Base-by-base conservation (phyloP, 768 basidiomycete species). In the Coprinopsis cinerea region DNA sequence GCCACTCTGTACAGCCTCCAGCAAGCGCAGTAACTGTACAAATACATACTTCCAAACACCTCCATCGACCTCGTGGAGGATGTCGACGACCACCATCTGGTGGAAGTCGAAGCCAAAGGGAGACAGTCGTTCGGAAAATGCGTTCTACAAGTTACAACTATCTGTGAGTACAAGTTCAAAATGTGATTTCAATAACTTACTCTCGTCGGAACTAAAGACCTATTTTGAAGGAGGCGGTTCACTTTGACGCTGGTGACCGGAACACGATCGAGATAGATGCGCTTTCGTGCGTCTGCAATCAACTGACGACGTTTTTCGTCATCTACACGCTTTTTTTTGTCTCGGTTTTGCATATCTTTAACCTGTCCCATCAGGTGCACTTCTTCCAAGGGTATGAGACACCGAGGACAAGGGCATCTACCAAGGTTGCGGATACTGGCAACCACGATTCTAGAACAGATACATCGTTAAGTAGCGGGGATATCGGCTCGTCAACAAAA, bases 11-110 rank as follows among this genome's bases (percentile, higher is more conserved):
- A 55, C 59, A 5, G 66, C 59, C 53, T 64, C 57, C 0, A 71
- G 54, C n/a, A 72, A 54, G 0, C 66, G 59, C 4, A 73, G 58
- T 0, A 74, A 54, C 42, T 75, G 71, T 0, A 56, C 61, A 25
- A 76, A 67, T 0, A 70, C 22, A 0, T 55, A 17, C 46, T 71
- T 72, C 67, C 67, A 72, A 1, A 69, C 64, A 6, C 73, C 72
- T 0, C 69, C 57, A 43, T 73, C 71, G 56, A 72, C 63, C 47
- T 74, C 67, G 53, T 70, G 67, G 48, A 72, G 48, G 20, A 68
- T 51, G 51, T 74, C 68, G 6, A 66, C 60, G 1, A 61, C 65
- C 7, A 70, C 55, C 55, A 69, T 66, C 2, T 39, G 27, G 18
- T 56, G 61, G 0, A 64, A 42, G 20, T 62, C 49, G 42, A 69